Evolutionary conservation across 2,329 filamentous ascomycete species (phyloP).

Genomic region (Cercospora sojina): DNA sequence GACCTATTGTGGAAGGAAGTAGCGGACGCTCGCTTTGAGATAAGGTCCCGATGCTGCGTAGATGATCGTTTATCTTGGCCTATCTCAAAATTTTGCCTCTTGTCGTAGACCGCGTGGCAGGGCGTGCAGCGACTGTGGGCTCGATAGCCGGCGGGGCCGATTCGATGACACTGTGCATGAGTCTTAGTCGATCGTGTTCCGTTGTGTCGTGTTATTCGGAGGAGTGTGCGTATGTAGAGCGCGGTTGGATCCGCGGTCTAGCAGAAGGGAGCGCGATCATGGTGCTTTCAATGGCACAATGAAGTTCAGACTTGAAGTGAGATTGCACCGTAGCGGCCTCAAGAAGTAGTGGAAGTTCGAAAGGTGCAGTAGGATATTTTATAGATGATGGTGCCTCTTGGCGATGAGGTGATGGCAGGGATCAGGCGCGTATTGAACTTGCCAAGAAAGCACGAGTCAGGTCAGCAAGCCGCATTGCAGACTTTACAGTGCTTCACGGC

Average conservation of each 20-base stretch:
- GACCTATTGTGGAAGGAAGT: background rate
- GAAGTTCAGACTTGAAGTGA: background rate
- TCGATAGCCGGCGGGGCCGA: background rate
- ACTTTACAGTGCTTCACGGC: background rate
- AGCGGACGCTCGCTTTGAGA: background rate
- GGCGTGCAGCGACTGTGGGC: background rate
- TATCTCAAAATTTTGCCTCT: background rate
- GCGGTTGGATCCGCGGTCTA: background rate
- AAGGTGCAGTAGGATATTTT: background rate
- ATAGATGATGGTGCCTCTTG: background rate
- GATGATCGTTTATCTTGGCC: constrained; percentile 1
- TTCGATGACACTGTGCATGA: background rate
- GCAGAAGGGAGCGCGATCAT: background rate
- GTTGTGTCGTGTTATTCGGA: background rate
- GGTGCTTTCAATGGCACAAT: background rate
- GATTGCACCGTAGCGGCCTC: background rate
- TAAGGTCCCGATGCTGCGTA: constrained; percentile 1
- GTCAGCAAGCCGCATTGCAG: background rate
- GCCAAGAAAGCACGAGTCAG: constrained; percentile 2
- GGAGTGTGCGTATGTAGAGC: background rate
- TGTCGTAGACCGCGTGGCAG: background rate
- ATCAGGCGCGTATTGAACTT: background rate
- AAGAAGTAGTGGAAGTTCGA: background rate
- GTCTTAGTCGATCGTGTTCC: background rate
- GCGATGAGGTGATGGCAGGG: background rate